A percentile compares a stretch with the other conserved stretches of the same genome.
These are phyloP conservation scores for Corinectria fuckeliana DNA, from an alignment of 2,329 filamentous ascomycete genomes.

Conservation along the genomic window DNA sequence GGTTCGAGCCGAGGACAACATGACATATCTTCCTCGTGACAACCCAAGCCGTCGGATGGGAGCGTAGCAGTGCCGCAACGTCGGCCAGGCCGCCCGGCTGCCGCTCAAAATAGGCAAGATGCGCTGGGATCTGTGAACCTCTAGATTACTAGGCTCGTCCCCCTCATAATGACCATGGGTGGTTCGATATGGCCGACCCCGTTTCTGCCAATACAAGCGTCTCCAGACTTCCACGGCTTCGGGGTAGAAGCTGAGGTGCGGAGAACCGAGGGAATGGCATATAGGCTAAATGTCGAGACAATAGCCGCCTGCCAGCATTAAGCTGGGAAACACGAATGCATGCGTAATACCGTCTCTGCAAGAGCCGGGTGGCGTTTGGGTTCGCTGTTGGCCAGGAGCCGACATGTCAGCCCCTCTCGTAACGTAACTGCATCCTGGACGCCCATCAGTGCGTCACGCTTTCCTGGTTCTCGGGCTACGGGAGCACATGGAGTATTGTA, in stretches of 20 bases:
- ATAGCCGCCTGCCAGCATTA: background rate
- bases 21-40: background rate
- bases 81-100: background rate
- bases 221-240: background rate
- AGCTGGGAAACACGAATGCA: no score
- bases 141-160: background rate
- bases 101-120: slow-evolving; percentile 4
- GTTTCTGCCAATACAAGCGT: background rate
- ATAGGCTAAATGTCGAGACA: slow-evolving; percentile 12
- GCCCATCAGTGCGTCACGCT: background rate
- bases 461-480: background rate
- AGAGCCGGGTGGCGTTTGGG: background rate
- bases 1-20: no score
- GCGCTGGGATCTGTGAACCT: background rate
- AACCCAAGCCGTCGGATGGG: background rate
- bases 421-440: background rate
- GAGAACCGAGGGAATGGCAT: background rate
- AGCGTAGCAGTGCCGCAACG: background rate
- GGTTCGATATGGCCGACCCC: slow-evolving; percentile 1
- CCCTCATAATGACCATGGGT: background rate
- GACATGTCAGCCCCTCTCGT: background rate
- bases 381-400: no score
- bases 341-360: background rate
- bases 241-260: background rate
- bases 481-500: background rate